A percentile compares a stretch with the other conserved stretches of the same genome.
Evolutionary conservation across 1,284 basidiomycete genomes (phyloP).

Genomic region (Puccinia triticina): DNA sequence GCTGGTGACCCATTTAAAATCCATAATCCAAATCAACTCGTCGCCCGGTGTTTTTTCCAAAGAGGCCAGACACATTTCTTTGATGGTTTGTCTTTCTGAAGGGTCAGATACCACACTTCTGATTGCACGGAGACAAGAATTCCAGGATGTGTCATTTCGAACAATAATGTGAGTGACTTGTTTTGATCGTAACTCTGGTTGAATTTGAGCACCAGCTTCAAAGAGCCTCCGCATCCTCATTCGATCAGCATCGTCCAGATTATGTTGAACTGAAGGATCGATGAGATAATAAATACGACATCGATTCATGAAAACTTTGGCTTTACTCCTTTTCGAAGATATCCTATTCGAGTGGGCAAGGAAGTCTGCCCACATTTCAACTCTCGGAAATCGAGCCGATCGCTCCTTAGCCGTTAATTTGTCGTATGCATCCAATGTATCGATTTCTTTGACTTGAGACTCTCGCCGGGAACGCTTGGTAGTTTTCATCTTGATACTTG

Average conservation of each 20-base stretch:
- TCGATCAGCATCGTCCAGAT: conserved; percentile 39
- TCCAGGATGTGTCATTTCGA: conserved; percentile 31
- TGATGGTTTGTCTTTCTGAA: conserved; percentile 25
- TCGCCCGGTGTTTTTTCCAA: conserved; percentile 33
- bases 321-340: background rate
- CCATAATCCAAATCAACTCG: conserved; percentile 48
- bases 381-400: conserved; percentile 43
- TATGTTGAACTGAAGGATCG: conserved; percentile 1
- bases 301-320: conserved; percentile 43
- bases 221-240: conserved; percentile 41
- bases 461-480: background rate
- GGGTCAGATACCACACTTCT: conserved; percentile 14
- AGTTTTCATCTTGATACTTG: conserved; percentile 4
- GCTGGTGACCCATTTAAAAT: conserved; percentile 34
- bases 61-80: conserved; percentile 21
- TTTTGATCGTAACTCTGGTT: conserved; percentile 22
- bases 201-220: conserved; percentile 42
- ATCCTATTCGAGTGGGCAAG: conserved; percentile 1
- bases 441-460: conserved; percentile 25
- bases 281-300: conserved; percentile 44
- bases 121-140: conserved; percentile 24
- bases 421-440: conserved; percentile 43
- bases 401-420: conserved; percentile 25
- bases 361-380: conserved; percentile 37
- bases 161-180: conserved; percentile 46